A percentile compares a stretch with the other conserved stretches of the same genome.
These are phyloP conservation scores for Stagonosporopsis tanaceti DNA, from an alignment of 2,329 filamentous ascomycete genomes.

Conservation along the genomic window DNA sequence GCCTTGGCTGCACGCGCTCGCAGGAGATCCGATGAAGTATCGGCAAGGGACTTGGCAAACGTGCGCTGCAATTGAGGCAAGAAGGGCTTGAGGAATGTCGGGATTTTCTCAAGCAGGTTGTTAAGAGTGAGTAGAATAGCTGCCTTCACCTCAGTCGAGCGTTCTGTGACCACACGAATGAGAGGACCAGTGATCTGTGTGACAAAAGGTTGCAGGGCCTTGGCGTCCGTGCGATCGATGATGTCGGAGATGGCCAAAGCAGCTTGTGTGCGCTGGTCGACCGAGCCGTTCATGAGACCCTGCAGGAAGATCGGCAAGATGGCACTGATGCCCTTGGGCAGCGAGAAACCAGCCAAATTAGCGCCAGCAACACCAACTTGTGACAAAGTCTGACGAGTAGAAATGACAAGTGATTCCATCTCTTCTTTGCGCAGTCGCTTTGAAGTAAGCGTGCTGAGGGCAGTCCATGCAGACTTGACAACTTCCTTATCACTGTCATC, in stretches of 20 bases:
- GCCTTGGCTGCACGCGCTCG: slow-evolving; percentile 91
- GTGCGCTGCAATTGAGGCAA: slow-evolving; percentile 94
- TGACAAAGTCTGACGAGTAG: slow-evolving; percentile 84
- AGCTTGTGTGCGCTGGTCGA: slow-evolving; percentile 89
- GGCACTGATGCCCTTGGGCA: slow-evolving; percentile 97
- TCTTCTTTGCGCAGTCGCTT: slow-evolving; percentile 93
- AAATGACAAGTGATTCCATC: slow-evolving; percentile 91
- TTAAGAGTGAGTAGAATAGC: slow-evolving; percentile 94
- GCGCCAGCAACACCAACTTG: slow-evolving; percentile 88
- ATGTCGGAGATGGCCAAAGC: slow-evolving; percentile 95
- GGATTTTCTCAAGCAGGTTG: slow-evolving; percentile 95
- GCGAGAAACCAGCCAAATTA: slow-evolving; percentile 82
- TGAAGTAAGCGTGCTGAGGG: slow-evolving; percentile 80
- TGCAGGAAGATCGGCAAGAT: slow-evolving; percentile 97
- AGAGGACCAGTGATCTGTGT: slow-evolving; percentile 97
- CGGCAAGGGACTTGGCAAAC: slow-evolving; percentile 94
- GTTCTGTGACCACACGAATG: slow-evolving; percentile 96
- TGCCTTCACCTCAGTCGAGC: slow-evolving; percentile 93
- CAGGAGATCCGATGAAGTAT: slow-evolving; percentile 87
- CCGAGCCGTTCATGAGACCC: slow-evolving; percentile 93
- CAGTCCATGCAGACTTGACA: slow-evolving; percentile 88
- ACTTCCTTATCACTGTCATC: slow-evolving; percentile 85
- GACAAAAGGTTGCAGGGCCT: slow-evolving; percentile 90
- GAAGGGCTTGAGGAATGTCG: slow-evolving; percentile 93
- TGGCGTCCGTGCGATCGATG: slow-evolving; percentile 87